These are phyloP conservation scores for Acanthamoeba divionensis DNA, from an alignment of 208 protist species.

Conservation along the genomic window DNA sequence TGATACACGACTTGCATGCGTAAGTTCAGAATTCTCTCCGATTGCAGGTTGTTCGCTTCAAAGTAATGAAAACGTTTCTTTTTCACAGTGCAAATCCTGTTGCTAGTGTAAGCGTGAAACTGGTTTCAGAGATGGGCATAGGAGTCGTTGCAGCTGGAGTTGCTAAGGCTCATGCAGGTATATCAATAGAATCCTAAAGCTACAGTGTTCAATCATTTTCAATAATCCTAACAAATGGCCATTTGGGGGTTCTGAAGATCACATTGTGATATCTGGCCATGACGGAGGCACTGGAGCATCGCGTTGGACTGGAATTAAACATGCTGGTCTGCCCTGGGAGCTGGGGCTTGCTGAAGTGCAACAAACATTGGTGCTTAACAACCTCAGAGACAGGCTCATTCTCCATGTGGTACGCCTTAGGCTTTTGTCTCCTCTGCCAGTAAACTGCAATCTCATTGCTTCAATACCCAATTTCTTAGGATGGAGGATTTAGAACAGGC, in stretches of 20 bases:
- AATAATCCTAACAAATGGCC: no score
- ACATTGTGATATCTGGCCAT: slow-evolving; percentile 86
- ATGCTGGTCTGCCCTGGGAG: slow-evolving; percentile 86
- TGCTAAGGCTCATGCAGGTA: slow-evolving; percentile 80
- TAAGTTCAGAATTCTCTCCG: no score
- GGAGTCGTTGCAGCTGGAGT: slow-evolving; percentile 84
- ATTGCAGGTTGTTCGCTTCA: neutral
- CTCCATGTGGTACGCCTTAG: no score
- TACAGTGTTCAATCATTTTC: no score
- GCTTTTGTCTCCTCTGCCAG: slow-evolving; percentile 33
- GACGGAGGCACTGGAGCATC: slow-evolving; percentile 87
- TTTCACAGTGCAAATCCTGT: slow-evolving; percentile 68
- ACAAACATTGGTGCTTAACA: slow-evolving; percentile 82
- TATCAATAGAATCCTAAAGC: no score
- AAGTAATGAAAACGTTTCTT: neutral
- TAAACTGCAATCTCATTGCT: neutral
- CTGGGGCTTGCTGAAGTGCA: slow-evolving; percentile 86
- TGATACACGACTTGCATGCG: slow-evolving; percentile 84
- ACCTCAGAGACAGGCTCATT: slow-evolving; percentile 79
- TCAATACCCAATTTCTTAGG: slow-evolving; percentile 35
- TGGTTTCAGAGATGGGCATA: slow-evolving; percentile 78
- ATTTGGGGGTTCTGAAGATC: no score
- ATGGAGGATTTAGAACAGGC: slow-evolving; percentile 79
- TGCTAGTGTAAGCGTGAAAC: slow-evolving; percentile 77
- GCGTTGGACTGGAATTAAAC: slow-evolving; percentile 85